Conservation (phyloP, 1,139 yeast genomes). For the Pichia sp. region DNA sequence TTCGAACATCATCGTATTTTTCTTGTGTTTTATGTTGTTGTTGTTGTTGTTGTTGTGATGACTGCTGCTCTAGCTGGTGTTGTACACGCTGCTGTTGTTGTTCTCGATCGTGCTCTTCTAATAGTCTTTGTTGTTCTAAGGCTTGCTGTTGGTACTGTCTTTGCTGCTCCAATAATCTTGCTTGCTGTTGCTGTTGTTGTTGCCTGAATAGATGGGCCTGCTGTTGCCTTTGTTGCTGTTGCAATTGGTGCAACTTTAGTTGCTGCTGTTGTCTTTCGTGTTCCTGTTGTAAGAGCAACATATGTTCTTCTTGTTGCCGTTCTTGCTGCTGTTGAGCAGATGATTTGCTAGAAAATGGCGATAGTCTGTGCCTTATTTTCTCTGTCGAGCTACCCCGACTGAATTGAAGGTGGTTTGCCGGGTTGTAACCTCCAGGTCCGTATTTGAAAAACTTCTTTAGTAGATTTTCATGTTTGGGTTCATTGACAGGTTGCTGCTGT, state of each 20-base stretch:
- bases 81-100: not conserved
- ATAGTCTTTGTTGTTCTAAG: constrained; percentile 1
- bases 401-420: constrained; percentile 1
- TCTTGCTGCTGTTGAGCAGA: constrained; percentile 2
- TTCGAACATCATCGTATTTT: not conserved
- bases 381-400: constrained; percentile 2
- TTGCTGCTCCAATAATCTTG: not conserved
- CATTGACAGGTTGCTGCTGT: constrained; percentile 6
- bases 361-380: constrained; percentile 4
- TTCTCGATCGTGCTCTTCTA: not conserved
- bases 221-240: constrained; percentile 1
- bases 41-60: not conserved
- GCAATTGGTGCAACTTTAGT: not conserved
- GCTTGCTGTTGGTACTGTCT: constrained; percentile 1
- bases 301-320: not conserved
- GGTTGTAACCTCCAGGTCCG: constrained; percentile 12
- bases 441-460: constrained; percentile 13
- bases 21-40: constrained; percentile 1
- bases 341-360: constrained; percentile 3
- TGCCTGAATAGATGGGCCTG: not conserved
- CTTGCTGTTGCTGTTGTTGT: not conserved
- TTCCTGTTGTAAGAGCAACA: constrained; percentile 3
- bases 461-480: constrained; percentile 9
- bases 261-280: constrained; percentile 3
- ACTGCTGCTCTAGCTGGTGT: constrained; percentile 1